Evolutionary conservation across 768 basidiomycete genomes (phyloP).

Genomic region (Hypsizygus marmoreus): DNA sequence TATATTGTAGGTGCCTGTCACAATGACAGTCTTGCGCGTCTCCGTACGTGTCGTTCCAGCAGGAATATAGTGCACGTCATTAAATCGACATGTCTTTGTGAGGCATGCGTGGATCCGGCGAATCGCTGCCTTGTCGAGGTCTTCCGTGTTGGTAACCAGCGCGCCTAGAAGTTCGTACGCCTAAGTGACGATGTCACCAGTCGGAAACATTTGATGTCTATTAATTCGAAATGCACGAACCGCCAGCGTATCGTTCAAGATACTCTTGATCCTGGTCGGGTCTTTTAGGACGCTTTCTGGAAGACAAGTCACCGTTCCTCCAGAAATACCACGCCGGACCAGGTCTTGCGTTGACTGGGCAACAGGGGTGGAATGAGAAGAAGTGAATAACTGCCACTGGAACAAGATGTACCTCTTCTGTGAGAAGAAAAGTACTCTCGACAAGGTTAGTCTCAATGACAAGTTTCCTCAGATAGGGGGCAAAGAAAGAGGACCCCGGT

Average conservation of each 20-base stretch:
- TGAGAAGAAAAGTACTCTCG: constrained; percentile 25
- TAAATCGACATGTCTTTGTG: constrained; percentile 29
- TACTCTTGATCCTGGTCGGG: constrained; percentile 22
- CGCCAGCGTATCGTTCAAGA: constrained; percentile 28
- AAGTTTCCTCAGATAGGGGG: constrained; percentile 21
- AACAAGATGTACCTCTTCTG: constrained; percentile 18
- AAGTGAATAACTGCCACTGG: neutral
- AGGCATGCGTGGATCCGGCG: constrained; percentile 28
- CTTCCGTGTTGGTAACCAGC: constrained; percentile 9
- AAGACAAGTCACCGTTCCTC: constrained; percentile 16
- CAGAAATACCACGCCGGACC: constrained; percentile 20
- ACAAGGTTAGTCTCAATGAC: constrained; percentile 31
- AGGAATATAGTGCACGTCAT: constrained; percentile 17
- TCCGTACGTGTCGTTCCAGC: constrained; percentile 27
- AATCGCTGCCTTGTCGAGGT: constrained; percentile 18
- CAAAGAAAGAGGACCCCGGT: constrained; percentile 12
- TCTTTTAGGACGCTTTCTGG: constrained; percentile 24
- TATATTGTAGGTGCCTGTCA: constrained; percentile 21
- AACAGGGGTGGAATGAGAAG: neutral
- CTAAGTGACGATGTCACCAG: constrained; percentile 3
- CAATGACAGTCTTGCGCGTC: constrained; percentile 27
- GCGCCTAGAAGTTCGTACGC: constrained; percentile 20
- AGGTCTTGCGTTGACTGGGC: constrained; percentile 23
- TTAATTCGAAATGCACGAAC: constrained; percentile 16
- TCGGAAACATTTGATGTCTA: neutral